Evolutionary conservation across 192 early-diverging fungal genomes (phyloP), one percentile per base, ranked within the genome.

Genomic region (Phlyctochytrium arcticum): DNA sequence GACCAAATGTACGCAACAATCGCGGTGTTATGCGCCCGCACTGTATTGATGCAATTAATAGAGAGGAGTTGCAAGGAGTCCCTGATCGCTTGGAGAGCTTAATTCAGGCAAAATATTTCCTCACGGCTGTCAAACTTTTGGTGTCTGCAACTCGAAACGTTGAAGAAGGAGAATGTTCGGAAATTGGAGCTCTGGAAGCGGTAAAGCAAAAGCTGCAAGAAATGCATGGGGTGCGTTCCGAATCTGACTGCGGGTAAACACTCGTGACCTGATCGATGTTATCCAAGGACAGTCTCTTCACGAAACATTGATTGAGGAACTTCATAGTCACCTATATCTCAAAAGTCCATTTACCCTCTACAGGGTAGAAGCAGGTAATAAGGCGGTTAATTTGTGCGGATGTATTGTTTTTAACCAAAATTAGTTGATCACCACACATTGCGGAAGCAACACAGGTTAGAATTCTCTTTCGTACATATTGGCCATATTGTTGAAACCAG

Each of bases 261-360:
- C 21, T 44, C 21, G 39, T 44, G 39, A n/a, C 50, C 2, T 2
- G 26, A 51, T 12, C 49, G 49, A 9, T n/a, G 24, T n/a, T 64
- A 36, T 33, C 54, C 9, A 26, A 19, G 33, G 32, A 42, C 33
- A 31, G 37, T 37, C 26, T 24, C n/a, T 69, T 34, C 17, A 26
- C 19, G 23, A 47, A 78, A 77, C 70, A 9, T 48, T 86, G 19
- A 70, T 80, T 23, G 79, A 82, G 27, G 84, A 86, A 62, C 67
- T 86, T 0, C 75, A 82, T 53, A 77, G 68, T 53, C 84, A 86
- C 63, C 19, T 84, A 6, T 86, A 86, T 37, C 65, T 86, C 23
- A 85, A 85, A 60, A 83, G 62, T 42, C 48, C 73, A 1, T 75
- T 78, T 61, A 72, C 71, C 67, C 7, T 73, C 6, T 64, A 78